These are phyloP conservation scores for Clavaria fumosa DNA, from an alignment of 768 basidiomycete genomes.

Conservation along the genomic window DNA sequence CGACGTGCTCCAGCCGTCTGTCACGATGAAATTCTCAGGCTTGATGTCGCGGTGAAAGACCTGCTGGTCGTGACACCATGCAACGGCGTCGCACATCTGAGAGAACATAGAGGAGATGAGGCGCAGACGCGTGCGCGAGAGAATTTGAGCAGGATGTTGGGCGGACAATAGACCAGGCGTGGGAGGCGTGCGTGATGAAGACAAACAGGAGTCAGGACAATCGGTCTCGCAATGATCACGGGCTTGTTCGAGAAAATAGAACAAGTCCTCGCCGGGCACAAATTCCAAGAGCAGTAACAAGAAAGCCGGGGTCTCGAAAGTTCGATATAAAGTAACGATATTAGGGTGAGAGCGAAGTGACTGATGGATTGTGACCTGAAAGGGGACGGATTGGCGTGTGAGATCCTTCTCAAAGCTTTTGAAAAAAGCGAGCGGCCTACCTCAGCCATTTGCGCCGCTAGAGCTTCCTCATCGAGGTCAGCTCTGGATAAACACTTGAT, in stretches of 20 bases:
- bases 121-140: constrained; percentile 76
- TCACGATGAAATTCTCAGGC: constrained; percentile 96
- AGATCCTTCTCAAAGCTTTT: too few species aligned
- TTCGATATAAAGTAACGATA: constrained; percentile 89
- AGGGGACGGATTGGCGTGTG: constrained; percentile 8
- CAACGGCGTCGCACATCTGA: constrained; percentile 98
- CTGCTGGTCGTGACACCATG: constrained; percentile 78
- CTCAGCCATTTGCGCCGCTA: constrained; percentile 85
- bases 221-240: constrained; percentile 67
- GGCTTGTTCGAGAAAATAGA: constrained; percentile 95
- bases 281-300: constrained; percentile 88
- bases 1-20: constrained; percentile 52
- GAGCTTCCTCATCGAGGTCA: constrained; percentile 77
- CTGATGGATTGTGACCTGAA: constrained; percentile 85
- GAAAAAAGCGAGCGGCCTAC: constrained; percentile 22
- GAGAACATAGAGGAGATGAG: constrained; percentile 95
- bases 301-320: constrained; percentile 83
- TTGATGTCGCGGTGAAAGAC: constrained; percentile 98
- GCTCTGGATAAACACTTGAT: constrained; percentile 94
- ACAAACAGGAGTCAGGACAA: constrained; percentile 24
- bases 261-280: constrained; percentile 93
- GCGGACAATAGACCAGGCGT: constrained; percentile 86
- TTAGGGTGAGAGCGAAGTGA: constrained; percentile 80
- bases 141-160: constrained; percentile 60
- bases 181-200: constrained; percentile 63